Conservation (phyloP, 2,329 filamentous ascomycete genomes). For the Laburnicola sp. region DNA sequence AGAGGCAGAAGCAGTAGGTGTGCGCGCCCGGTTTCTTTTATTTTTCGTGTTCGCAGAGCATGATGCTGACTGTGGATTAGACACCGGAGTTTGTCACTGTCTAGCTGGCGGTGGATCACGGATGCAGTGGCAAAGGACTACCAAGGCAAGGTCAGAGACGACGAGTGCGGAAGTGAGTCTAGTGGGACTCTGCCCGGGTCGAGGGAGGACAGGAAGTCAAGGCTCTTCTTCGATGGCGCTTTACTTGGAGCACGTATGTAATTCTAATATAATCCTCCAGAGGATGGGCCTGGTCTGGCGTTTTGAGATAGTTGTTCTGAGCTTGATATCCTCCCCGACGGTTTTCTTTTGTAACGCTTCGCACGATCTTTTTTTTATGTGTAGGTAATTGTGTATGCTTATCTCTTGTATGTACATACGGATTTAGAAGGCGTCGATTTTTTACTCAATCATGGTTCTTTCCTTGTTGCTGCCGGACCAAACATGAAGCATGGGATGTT, state of each 20-base stretch:
- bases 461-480: no score
- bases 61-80: not conserved
- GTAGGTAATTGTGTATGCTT: no score
- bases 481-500: no score
- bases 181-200: slow-evolving; percentile 8
- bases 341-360: not conserved
- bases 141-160: not conserved
- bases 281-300: not conserved
- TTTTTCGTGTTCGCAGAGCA: not conserved
- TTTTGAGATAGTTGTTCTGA: not conserved
- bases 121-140: slow-evolving; percentile 10
- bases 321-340: slow-evolving; percentile 3
- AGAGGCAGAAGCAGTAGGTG: slow-evolving; percentile 18
- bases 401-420: no score
- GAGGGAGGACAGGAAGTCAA: slow-evolving; percentile 2
- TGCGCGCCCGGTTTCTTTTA: not conserved
- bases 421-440: no score
- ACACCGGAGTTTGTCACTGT: slow-evolving; percentile 7
- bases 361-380: not conserved
- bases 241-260: not conserved
- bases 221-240: not conserved
- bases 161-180: slow-evolving; percentile 3
- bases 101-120: slow-evolving; percentile 14
- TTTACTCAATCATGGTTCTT: no score
- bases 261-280: not conserved